phyloP scores from a whole-genome alignment of 2,329 filamentous ascomycete genomes.

The Thielaviopsis populi region DNA sequence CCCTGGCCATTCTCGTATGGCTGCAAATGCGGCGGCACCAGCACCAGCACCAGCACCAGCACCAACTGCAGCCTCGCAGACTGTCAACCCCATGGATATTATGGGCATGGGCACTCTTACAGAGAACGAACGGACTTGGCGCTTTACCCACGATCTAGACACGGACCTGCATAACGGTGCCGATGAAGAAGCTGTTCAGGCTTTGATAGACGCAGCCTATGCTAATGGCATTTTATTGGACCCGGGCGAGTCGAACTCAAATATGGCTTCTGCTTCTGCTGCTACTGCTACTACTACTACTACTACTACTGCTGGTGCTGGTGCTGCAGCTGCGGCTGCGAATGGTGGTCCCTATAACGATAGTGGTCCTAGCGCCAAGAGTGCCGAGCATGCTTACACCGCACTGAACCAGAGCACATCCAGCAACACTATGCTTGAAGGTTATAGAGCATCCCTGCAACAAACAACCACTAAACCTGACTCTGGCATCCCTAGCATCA shows the following conservation, averaged over 20 bases:
- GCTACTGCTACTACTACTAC: not conserved
- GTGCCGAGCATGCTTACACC: not conserved
- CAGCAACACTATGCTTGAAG: constrained; percentile 2
- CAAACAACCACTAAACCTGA: not conserved
- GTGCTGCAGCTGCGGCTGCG: not conserved
- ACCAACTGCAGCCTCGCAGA: not conserved
- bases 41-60: not conserved
- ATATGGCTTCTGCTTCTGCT: not conserved
- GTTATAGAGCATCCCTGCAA: constrained; percentile 8
- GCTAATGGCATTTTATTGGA: not conserved
- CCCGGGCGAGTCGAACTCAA: not conserved
- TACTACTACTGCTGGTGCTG: not conserved
- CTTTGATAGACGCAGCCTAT: not conserved
- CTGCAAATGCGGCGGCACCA: not conserved
- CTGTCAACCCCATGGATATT: constrained; percentile 8
- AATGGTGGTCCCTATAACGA: not conserved
- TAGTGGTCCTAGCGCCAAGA: not conserved
- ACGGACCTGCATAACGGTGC: not conserved
- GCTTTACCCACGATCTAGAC: not conserved
- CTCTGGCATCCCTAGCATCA: not conserved
- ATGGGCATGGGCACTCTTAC: not conserved
- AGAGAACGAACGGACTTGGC: constrained; percentile 4
- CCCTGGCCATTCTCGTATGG: not conserved
- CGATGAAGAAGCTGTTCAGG: not conserved
- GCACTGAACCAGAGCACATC: not conserved